Percentiles rank a stretch among this genome's conserved stretches.
Conservation (phyloP, 805 yeast genomes). For the Candida anglica region DNA sequence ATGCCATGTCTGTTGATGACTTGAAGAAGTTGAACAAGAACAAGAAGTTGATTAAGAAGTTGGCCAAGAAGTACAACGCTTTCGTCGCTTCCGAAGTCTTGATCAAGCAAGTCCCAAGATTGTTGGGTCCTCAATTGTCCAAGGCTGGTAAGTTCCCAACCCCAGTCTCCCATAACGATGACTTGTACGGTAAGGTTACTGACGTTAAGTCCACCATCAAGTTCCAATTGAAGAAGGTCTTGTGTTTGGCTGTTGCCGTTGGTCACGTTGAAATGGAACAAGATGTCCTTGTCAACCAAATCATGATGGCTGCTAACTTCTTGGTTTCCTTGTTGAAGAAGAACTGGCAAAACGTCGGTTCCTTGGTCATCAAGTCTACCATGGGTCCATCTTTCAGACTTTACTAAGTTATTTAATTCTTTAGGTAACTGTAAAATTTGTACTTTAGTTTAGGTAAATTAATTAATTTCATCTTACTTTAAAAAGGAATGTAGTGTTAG, state of each 20-base stretch:
- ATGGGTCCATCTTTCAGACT: conserved; percentile 99
- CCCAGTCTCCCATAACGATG: conserved; percentile 99
- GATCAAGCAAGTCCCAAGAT: conserved; percentile 99
- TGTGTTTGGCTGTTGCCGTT: conserved; percentile 98
- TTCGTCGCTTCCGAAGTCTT: conserved; percentile 98
- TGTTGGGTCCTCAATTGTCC: conserved; percentile 99
- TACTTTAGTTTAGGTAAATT: no score
- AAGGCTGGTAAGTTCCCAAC: conserved; percentile 99
- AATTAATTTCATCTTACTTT: no score
- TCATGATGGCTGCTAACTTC: conserved; percentile 98
- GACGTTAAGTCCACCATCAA: conserved; percentile 99
- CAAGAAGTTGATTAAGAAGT: conserved; percentile 99
- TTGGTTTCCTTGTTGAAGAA: conserved; percentile 98
- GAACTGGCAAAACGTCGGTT: conserved; percentile 99
- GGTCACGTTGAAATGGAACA: conserved; percentile 99
- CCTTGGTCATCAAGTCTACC: conserved; percentile 97
- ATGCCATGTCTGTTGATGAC: conserved; percentile 99
- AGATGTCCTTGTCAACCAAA: conserved; percentile 93
- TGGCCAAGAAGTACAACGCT: conserved; percentile 99
- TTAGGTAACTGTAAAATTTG: no score
- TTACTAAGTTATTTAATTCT: conserved; percentile 77
- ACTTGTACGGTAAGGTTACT: conserved; percentile 89
- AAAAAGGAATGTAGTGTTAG: no score
- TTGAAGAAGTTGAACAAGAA: conserved; percentile 99
- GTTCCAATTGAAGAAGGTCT: conserved; percentile 99